Conservation (phyloP, 2,329 filamentous ascomycete genomes). For the Sphaceloma murrayae region DNA sequence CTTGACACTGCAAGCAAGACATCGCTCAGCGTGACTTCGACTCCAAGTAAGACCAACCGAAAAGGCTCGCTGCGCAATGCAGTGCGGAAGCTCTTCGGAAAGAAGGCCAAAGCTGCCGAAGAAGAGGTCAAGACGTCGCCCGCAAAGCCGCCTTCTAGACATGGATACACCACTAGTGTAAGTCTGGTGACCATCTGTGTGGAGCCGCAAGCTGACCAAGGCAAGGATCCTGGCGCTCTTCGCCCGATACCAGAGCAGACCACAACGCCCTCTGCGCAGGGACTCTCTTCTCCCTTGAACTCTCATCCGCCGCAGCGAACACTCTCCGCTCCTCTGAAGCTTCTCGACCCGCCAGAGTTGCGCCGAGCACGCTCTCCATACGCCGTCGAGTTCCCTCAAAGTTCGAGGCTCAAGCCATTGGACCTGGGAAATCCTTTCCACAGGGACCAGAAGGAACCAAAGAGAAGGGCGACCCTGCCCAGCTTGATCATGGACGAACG, state of each 20-base stretch:
- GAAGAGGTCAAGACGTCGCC: constrained; percentile 18
- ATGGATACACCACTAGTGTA: constrained; percentile 28
- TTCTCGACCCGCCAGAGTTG: constrained; percentile 15
- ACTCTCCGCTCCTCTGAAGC: constrained; percentile 22
- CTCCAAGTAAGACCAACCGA: constrained; percentile 17
- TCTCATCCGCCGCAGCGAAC: constrained; percentile 19
- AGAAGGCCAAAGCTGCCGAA: constrained; percentile 24
- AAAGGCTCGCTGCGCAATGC: constrained; percentile 30
- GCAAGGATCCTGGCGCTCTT: constrained; percentile 19
- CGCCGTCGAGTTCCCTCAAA: constrained; percentile 31
- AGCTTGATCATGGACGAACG: constrained; percentile 25
- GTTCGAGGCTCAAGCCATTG: constrained; percentile 29
- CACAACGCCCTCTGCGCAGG: constrained; percentile 14
- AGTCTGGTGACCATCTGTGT: constrained; percentile 2
- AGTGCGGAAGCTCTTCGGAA: constrained; percentile 31
- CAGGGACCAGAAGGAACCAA: constrained; percentile 16
- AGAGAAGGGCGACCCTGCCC: constrained; percentile 25
- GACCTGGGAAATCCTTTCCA: constrained; percentile 28
- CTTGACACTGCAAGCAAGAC: not conserved
- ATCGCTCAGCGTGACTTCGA: not conserved
- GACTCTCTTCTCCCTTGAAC: constrained; percentile 6
- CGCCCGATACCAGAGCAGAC: constrained; percentile 15
- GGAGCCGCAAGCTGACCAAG: constrained; percentile 8
- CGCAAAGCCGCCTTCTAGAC: constrained; percentile 21
- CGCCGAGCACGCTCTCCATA: constrained; percentile 25